Evolutionary conservation across 1,284 basidiomycete species (phyloP).

Genomic region (Apiotrichum sp.): DNA sequence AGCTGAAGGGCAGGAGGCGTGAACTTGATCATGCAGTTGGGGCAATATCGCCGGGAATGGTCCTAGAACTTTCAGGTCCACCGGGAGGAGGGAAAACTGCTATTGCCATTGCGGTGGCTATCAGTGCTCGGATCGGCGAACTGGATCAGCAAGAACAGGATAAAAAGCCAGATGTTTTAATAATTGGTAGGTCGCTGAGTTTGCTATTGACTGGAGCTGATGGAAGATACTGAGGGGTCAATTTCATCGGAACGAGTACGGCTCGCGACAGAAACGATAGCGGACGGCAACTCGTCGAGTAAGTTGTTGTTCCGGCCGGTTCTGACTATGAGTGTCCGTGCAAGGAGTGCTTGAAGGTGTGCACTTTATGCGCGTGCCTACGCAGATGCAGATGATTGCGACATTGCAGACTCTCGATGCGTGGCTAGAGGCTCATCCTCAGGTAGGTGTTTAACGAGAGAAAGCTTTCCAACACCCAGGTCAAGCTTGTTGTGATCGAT

Average conservation of each 20-base stretch:
- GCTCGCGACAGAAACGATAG: slow-evolving; percentile 15
- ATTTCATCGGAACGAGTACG: slow-evolving; percentile 31
- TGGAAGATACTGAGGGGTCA: slow-evolving; percentile 42
- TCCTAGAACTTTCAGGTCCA: slow-evolving; percentile 41
- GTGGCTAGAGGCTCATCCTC: slow-evolving; percentile 39
- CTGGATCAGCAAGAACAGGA: slow-evolving; percentile 8
- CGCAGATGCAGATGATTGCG: slow-evolving; percentile 44
- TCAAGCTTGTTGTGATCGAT: slow-evolving; percentile 43
- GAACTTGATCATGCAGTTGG: background rate
- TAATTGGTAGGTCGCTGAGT: slow-evolving; percentile 33
- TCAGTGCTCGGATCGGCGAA: slow-evolving; percentile 28
- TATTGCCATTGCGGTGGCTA: slow-evolving; percentile 25
- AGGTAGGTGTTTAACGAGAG: slow-evolving; percentile 17
- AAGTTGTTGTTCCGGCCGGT: too few relatives aligned
- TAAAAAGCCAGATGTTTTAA: slow-evolving; percentile 31
- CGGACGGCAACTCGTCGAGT: too few relatives aligned
- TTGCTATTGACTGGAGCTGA: background rate
- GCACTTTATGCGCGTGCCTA: slow-evolving; percentile 39
- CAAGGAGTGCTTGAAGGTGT: slow-evolving; percentile 29
- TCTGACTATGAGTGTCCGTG: background rate
- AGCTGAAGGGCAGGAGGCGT: slow-evolving; percentile 13
- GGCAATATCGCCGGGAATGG: slow-evolving; percentile 33
- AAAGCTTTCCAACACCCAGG: slow-evolving; percentile 19
- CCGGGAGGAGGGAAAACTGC: slow-evolving; percentile 44
- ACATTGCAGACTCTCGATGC: slow-evolving; percentile 39